Evolutionary conservation across 75 land plant genomes (phyloP), one percentile per base, ranked within the genome.

Genomic region (Picea sitchensis): DNA sequence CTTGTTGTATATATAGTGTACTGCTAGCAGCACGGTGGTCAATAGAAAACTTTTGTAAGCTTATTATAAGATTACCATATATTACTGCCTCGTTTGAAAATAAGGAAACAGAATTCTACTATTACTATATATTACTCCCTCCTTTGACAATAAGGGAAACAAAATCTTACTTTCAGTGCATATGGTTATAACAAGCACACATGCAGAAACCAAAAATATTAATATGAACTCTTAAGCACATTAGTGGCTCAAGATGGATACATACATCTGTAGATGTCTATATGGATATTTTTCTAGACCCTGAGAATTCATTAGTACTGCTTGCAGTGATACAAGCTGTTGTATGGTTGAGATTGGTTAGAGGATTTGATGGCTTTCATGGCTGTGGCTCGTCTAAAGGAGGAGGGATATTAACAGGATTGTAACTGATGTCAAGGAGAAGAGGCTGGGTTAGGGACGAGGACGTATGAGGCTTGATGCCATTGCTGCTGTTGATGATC

Each of bases 381-480:
- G 71, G 71, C 31, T 67, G 17, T 34, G 56, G 56, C 12, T 36
- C 36, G 15, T 5, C 4, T 31, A 38, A 65, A 31, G 36, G 69
- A 14, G 14, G 5, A 36, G 71, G 44, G 6, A 15, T 67, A 67
- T 67, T 9, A 67, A 17, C 71, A 32, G 71, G 17, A 12, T 36
- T 36, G 18, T 67, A 67, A 36, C 44, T 67, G 5, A 20, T 34
- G 71, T 67, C 71, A 67, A 67, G 65, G 7, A 63, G 71, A 67
- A 67, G 71, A 67, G 71, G 71, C 36, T 67, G 71, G 41, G 71
- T 67, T 36, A 67, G 71, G 71, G 71, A 32, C 20, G 34, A 36
- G 34, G 41, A 32, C 32, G 58, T 36, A 26, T 36, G 15, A 32
- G 71, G 15, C 7, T 36, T 34, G 15, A 38, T 67, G 34, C 36